Conservation (phyloP, 1,284 basidiomycete genomes). For the Ceratobasidium sp. region DNA sequence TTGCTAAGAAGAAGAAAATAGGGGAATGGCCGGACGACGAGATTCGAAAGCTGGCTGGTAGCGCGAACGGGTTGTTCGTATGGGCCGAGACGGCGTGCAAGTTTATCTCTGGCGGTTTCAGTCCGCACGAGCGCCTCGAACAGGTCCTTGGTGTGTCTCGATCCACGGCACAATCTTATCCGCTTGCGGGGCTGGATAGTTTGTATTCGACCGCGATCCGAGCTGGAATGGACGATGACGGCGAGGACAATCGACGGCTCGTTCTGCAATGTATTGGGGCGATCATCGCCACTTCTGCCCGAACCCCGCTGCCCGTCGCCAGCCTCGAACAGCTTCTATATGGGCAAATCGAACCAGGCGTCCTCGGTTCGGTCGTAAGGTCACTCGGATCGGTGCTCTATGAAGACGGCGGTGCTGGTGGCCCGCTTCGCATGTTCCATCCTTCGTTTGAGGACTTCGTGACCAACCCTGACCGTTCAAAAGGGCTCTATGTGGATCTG, state of each 20-base stretch:
- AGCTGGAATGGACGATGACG: neutral
- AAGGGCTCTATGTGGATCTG: neutral
- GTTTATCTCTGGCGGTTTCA: neutral
- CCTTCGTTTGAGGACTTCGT: constrained; percentile 28
- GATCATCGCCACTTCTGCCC: constrained; percentile 27
- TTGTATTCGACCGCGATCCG: constrained; percentile 14
- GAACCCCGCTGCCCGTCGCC: constrained; percentile 15
- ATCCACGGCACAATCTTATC: neutral
- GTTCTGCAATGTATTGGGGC: constrained; percentile 18
- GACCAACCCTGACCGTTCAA: neutral
- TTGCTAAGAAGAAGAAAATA: neutral
- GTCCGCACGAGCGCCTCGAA: neutral
- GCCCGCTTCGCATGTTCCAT: constrained; percentile 32
- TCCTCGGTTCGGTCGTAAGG: neutral
- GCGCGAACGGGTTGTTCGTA: constrained; percentile 7
- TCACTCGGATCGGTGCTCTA: constrained; percentile 39
- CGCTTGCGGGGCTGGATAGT: neutral
- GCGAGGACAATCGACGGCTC: neutral
- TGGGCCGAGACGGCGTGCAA: constrained; percentile 24
- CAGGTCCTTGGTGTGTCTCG: neutral
- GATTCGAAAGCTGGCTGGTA: neutral
- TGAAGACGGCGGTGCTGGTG: constrained; percentile 15
- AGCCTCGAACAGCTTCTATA: constrained; percentile 25
- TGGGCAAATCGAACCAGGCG: neutral
- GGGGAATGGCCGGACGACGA: neutral